Evolutionary conservation across 306 rosid genomes (phyloP), one percentile per base, ranked within the genome.

Genomic region (Lupinus albus): DNA sequence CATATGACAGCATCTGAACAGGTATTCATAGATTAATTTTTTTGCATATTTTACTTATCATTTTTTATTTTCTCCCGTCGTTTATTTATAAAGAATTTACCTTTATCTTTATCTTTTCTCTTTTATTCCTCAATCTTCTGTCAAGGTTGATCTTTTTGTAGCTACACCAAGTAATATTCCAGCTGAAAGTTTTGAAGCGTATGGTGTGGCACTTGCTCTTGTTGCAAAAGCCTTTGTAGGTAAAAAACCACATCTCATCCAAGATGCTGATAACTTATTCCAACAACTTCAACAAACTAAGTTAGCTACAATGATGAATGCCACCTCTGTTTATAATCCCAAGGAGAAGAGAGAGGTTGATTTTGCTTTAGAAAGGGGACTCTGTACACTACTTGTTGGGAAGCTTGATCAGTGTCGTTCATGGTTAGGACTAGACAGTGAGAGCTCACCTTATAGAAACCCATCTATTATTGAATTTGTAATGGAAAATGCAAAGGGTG

Each of bases 171-270:
- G 85, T 74, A 90, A 88, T 75, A 88, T 90, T 77, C 97, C 99
- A 18, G 97, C 96, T 7, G 99, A 90, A 82, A 82, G 97, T 82
- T 93, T 86, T 85, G 97, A 93, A 81, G 99, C 92, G 3, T 93
- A 93, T 57, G 96, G 97, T 62, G 96, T 93, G 71, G 97, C 97
- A 38, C 94, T 93, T 77, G 99, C 99, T 7, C 84, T 93, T 54
- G 99, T 93, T 81, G 91, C 96, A 30, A 89, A 85, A 58, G 97
- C 94, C 68, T 85, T 93, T 74, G 84, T 86, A 61, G 90, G 86
- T 71, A 93, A 88, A 81, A 86, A 90, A 63, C 97, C 96, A 17
- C 91, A 90, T 76, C 99, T 88, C 51, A 83, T 93, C 64, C 91
- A 77, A 76, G 99, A 93, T 74, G 94, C 99, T 46, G 96, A 88